phyloP scores from a whole-genome alignment of 768 basidiomycete genomes.

The Pisolithus tinctorius region DNA sequence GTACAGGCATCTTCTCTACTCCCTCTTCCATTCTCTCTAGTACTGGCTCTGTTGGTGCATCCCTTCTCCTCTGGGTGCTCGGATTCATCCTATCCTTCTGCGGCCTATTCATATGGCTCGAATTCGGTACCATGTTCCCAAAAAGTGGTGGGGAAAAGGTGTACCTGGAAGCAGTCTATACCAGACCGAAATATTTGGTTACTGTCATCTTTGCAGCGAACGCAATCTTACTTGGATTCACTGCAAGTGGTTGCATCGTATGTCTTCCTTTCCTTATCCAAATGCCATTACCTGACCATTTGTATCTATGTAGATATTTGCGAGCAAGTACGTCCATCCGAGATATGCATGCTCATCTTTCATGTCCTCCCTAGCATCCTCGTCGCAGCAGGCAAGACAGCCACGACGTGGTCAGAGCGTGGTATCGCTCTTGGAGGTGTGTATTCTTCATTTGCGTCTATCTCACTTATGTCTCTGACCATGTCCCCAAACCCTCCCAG shows the following conservation, averaged over 20 bases:
- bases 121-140: constrained; percentile 59
- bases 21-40: constrained; percentile 52
- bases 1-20: constrained; percentile 61
- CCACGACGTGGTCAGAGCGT: constrained; percentile 44
- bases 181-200: constrained; percentile 38
- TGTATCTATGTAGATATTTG: constrained; percentile 21
- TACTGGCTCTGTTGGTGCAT: constrained; percentile 53
- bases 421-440: constrained; percentile 53
- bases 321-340: constrained; percentile 24
- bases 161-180: constrained; percentile 51
- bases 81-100: constrained; percentile 54
- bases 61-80: constrained; percentile 57
- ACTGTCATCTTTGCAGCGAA: constrained; percentile 44
- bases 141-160: constrained; percentile 60
- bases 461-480: not conserved
- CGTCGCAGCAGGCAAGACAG: constrained; percentile 34
- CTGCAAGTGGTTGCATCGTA: constrained; percentile 43
- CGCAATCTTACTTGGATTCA: constrained; percentile 40
- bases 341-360: not conserved
- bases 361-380: constrained; percentile 35
- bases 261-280: constrained; percentile 11
- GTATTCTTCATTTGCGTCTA: not conserved
- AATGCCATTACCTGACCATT: not conserved
- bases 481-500: constrained; percentile 20
- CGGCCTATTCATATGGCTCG: constrained; percentile 57